phyloP scores from a whole-genome alignment of 2,329 filamentous ascomycete species.

The Ophiostoma piceae region DNA sequence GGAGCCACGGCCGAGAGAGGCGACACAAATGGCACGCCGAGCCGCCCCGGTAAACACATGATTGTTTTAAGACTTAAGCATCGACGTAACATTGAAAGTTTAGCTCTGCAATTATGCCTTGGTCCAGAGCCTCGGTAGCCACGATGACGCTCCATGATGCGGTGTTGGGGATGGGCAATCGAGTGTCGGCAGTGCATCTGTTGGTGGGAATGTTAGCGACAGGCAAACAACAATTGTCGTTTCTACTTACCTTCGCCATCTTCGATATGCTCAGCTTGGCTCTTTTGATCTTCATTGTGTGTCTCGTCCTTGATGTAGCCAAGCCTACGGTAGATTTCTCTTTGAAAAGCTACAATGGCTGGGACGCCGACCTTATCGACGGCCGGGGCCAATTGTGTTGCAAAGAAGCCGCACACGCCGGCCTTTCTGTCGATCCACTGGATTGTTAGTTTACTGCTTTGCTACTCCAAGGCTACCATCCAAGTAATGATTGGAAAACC shows the following conservation, averaged over 20 bases:
- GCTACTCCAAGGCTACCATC: neutral
- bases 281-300: neutral
- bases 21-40: neutral
- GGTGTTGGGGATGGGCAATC: neutral
- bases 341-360: neutral
- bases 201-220: neutral
- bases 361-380: neutral
- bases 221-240: neutral
- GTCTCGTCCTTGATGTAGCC: neutral
- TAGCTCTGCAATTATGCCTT: neutral
- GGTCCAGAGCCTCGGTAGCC: neutral
- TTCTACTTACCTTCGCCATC: neutral
- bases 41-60: no score
- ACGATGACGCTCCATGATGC: neutral
- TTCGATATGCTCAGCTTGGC: neutral
- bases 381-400: neutral
- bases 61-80: neutral
- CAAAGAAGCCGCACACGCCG: neutral
- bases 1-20: neutral
- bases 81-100: neutral
- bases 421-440: neutral
- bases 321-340: neutral
- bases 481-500: no score
- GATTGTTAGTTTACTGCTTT: neutral
- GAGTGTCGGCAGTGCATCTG: neutral